Evolutionary conservation across 352 stramenopile genomes (phyloP), one percentile per base, ranked within the genome.

Genomic region (Pythium brachiatum): DNA sequence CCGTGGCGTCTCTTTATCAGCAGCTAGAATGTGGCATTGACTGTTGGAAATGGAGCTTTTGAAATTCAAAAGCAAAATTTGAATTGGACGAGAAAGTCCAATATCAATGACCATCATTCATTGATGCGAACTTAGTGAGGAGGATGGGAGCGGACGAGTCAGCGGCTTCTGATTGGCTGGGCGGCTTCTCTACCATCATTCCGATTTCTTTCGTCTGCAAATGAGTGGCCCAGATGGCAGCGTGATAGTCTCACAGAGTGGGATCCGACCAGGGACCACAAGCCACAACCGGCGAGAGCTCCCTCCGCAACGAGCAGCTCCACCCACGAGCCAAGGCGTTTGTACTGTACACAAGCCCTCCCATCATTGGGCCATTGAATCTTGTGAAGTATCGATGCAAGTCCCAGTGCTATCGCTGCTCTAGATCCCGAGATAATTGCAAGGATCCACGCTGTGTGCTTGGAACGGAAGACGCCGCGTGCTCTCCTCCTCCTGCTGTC

Each of bases 101-200:
- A 27, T 23, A 32, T 31, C 25, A 34, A 52, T 34, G 25, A 32
- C 44, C 48, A 38, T 26, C 48, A 41, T 34, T 34, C 23, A 29
- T 48, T 3, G 3, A 61, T 61, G 54, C 54, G 54, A 61, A 61
- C 54, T 61, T 61, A 61, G 26, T 44, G 39, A n/a, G 7, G 6
- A 8, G 6, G 20, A 38, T 61, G 26, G 1, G 21, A 60, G 9
- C 23, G 8, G 20, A 50, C 16, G 8, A 21, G 23, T 34, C 31
- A n/a, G 36, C 12, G 34, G 7, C 18, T 36, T 59, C 32, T 59
- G 53, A 60, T 60, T 60, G 53, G 53, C 53, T 38, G 25, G 39
- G 12, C 29, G 12, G 18, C 31, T 44, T 38, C 50, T 51, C 21
- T 51, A 62, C 56, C 56, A 55, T 55, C 56, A 62, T 62, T 62